Base-by-base conservation (phyloP, 2,329 filamentous ascomycete genomes). In the Sordariomycetes sp. region DNA sequence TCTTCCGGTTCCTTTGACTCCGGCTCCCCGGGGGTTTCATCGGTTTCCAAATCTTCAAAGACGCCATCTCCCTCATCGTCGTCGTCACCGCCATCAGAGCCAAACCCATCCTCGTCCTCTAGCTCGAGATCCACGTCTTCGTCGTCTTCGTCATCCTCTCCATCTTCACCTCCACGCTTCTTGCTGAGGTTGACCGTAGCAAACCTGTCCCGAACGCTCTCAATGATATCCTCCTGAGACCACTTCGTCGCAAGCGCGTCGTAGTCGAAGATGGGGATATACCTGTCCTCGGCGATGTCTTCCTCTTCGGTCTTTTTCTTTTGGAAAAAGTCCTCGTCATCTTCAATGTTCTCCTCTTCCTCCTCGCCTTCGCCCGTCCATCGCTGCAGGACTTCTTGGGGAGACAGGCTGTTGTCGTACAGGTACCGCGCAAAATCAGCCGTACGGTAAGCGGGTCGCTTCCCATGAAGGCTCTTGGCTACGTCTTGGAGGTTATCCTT, bases 21-120 rank as follows among this genome's bases (percentile, higher is more conserved):
- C 8, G 62, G 62, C n/a, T 67, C 66, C 60, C 76, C 73, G 67
- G 81, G 76, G 32, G 79, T 77, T 65, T 91, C 86, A 4, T 85
- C 88, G 0, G 87, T 86, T 71, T 97, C 90, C 22, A 96, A 77
- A 72, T 96, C 92, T 68, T 94, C 86, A 63, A 93, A 95, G 43
- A 81, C 88, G 55, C 89, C 90, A 65, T 93, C 89, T 12, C 88
- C 89, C 69, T 90, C 87, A 62, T 82, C 80, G 46, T 82, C 78
- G 18, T 83, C 79, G 60, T 80, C 79, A 51, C 79, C 81, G 35
- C 81, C 83, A 12, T 73, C 76, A 55, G 74, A 76, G 16, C 74
- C 75, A 32, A 73, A 73, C 16, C 77, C 76, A 7, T 80, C 78
- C 4, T 71, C 71, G n/a, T 79, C 82, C 37, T 79, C 80, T 24